Evolutionary conservation across 1,284 basidiomycete genomes (phyloP).

Genomic region (Neotropicomus parvogracilis): DNA sequence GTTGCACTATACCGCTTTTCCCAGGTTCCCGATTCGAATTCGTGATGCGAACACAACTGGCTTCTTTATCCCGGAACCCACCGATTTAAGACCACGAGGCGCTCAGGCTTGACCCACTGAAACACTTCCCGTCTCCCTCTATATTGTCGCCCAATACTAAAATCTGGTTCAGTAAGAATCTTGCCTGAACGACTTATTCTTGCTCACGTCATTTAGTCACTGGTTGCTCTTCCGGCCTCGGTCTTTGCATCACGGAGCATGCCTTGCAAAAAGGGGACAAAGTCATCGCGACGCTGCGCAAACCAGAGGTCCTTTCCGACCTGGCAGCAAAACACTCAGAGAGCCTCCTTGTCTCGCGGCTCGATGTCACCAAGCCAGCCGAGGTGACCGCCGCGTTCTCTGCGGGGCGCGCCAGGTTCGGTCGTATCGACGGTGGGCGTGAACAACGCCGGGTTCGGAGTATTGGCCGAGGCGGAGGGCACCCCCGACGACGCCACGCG

Average conservation of each 20-base stretch:
- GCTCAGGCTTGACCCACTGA: not conserved
- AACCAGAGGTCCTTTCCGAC: constrained; percentile 25
- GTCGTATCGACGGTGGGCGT: constrained; percentile 42
- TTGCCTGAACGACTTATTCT: not conserved
- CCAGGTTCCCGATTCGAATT: too few relatives aligned
- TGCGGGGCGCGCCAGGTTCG: constrained; percentile 32
- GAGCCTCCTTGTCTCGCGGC: constrained; percentile 34
- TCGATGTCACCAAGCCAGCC: constrained; percentile 37
- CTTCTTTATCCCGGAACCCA: too few relatives aligned
- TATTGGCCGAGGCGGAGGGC: constrained; percentile 15
- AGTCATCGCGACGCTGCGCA: constrained; percentile 36
- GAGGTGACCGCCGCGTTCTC: constrained; percentile 34
- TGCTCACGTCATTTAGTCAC: constrained; percentile 26
- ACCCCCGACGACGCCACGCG: constrained; percentile 23
- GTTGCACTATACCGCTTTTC: too few relatives aligned
- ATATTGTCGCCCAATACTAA: constrained; percentile 15
- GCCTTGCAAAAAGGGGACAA: constrained; percentile 32
- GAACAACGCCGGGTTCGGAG: constrained; percentile 37
- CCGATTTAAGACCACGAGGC: not conserved
- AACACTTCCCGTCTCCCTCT: not conserved
- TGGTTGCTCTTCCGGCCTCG: constrained; percentile 25
- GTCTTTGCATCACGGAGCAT: constrained; percentile 12
- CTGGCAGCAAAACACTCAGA: constrained; percentile 25
- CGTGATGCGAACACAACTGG: too few relatives aligned
- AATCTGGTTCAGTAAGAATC: constrained; percentile 22